Percentiles rank a stretch among this genome's conserved stretches.
Conservation (phyloP, 352 stramenopile genomes). For the Globisporangium heterothallicum region DNA sequence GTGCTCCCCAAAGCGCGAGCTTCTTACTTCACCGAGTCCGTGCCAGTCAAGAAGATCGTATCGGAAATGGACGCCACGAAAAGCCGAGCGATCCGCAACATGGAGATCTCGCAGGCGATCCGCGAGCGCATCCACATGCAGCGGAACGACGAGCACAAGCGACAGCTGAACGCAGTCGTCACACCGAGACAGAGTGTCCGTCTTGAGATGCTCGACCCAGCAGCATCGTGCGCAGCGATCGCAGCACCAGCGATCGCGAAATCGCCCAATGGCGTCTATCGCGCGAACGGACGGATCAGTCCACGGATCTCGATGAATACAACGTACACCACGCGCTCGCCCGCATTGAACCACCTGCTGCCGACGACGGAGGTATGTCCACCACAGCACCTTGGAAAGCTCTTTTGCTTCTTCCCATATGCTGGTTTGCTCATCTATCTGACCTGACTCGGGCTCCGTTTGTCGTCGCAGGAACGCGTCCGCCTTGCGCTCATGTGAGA, state of each 20-base stretch:
- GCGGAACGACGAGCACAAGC: constrained; percentile 31
- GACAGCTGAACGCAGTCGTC: constrained; percentile 32
- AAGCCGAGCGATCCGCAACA: constrained; percentile 44
- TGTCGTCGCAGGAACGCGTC: constrained; percentile 32
- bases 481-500: constrained; percentile 39
- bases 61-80: constrained; percentile 63
- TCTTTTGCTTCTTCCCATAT: too few species aligned
- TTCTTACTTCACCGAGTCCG: constrained; percentile 55
- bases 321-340: constrained; percentile 57
- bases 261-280: not conserved
- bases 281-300: constrained; percentile 17
- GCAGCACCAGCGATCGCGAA: constrained; percentile 1
- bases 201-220: constrained; percentile 7
- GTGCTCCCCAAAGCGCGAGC: constrained; percentile 43
- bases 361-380: constrained; percentile 37
- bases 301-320: constrained; percentile 53
- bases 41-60: constrained; percentile 59
- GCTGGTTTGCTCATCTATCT: too few species aligned
- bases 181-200: constrained; percentile 11
- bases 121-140: constrained; percentile 45
- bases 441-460: too few species aligned
- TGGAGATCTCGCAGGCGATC: constrained; percentile 63
- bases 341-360: constrained; percentile 56
- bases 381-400: too few species aligned
- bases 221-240: not conserved